Evolutionary conservation across 2,329 filamentous ascomycete genomes (phyloP), one percentile per base, ranked within the genome.

Genomic region (Thermoascus crustaceus): DNA sequence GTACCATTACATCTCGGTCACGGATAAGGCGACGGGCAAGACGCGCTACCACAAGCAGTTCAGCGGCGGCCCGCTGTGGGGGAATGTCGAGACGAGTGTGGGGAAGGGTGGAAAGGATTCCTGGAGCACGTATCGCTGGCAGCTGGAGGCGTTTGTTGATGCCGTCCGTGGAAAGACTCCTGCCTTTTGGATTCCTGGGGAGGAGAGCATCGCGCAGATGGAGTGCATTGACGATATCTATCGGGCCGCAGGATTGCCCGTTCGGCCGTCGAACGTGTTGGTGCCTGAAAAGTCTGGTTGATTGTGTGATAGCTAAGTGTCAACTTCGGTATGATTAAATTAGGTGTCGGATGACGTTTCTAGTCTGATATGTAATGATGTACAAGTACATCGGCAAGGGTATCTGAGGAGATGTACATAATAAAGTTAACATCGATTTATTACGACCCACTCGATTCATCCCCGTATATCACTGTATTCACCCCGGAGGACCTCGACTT

Each of bases 101-200:
- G 59, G 57, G 52, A 41, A 48, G 33, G 46, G 46, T 9, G 46
- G 61, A 5, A 57, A 67, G 52, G 44, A 45, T 2, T 61, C 50
- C 31, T 71, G 67, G 67, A 52, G 55, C 23, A 63, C 64, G 11
- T 71, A 69, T 47, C 57, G 66, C 4, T 56, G 69, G 46, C 61
- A 67, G 55, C 54, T 73, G 23, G 67, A 72, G 47, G 57, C 63
- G 35, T 73, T 73, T 47, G 65, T 71, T 8, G 61, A 70, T 48
- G 54, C 51, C 22, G 47, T 72, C 20, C 54, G 55, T 29, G 65
- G 63, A 0, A 44, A 42, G 20, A 34, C 41, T 17, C 44, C 43
- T 19, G 37, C 46, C 10, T 48, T 37, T 26, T 71, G 67, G 64
- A 53, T 71, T 5, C 44, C 51, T 4, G 43, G 43, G 3, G 61